Conservation (phyloP, 1,284 basidiomycete genomes). For the Meira miltonrushii region DNA sequence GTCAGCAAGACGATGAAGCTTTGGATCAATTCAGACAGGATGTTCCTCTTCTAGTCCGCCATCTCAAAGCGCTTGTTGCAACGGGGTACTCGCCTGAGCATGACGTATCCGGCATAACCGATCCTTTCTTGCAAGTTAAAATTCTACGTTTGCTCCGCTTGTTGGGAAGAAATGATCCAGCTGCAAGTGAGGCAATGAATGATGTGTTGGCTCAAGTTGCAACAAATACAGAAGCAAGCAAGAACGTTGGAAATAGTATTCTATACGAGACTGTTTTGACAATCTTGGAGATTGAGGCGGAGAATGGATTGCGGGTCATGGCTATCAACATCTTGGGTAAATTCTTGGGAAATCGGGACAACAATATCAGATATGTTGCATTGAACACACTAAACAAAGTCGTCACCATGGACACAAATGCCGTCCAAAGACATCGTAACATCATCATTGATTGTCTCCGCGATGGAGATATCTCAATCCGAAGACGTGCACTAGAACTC, state of each 20-base stretch:
- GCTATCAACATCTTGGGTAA: slow-evolving; percentile 99
- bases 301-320: slow-evolving; percentile 92
- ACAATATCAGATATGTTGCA: slow-evolving; percentile 95
- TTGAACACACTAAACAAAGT: slow-evolving; percentile 98
- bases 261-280: slow-evolving; percentile 96
- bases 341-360: slow-evolving; percentile 94
- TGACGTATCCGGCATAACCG: slow-evolving; percentile 98
- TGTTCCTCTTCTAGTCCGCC: slow-evolving; percentile 86
- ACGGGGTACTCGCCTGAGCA: slow-evolving; percentile 98
- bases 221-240: slow-evolving; percentile 94
- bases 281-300: slow-evolving; percentile 96
- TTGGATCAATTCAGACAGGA: slow-evolving; percentile 85
- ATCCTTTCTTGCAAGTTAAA: slow-evolving; percentile 97
- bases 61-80: slow-evolving; percentile 89
- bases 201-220: slow-evolving; percentile 98
- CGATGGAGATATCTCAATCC: slow-evolving; percentile 97
- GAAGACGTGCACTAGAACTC: slow-evolving; percentile 88
- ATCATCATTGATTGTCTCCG: slow-evolving; percentile 96
- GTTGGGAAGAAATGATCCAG: slow-evolving; percentile 75
- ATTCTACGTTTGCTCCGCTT: slow-evolving; percentile 84
- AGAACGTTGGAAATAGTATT: slow-evolving; percentile 98
- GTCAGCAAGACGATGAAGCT: slow-evolving; percentile 68
- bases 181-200: slow-evolving; percentile 91
- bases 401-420: slow-evolving; percentile 94
- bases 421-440: slow-evolving; percentile 94